Evolutionary conservation across 306 rosid species (phyloP), one percentile per base, ranked within the genome.

Genomic region (Glycine tomentella): DNA sequence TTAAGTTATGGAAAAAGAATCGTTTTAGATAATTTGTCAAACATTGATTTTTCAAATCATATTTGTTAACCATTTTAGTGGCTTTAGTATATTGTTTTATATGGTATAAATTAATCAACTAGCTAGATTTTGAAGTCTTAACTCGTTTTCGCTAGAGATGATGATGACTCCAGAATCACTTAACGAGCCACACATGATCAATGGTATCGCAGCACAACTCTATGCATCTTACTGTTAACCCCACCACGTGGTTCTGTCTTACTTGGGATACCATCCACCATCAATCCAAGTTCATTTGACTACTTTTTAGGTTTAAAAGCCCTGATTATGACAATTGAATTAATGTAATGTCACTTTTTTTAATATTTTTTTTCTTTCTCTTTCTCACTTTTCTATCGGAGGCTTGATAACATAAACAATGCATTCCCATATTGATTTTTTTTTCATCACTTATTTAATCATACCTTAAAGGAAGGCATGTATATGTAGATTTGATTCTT

Each of bases 191-290:
- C n/a, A n/a, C 31, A 25, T 25, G 31, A 25, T 25, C 31, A 25
- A 25, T 25, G 31, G 31, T 25, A 25, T 25, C 31, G 31, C 31
- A 25, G 31, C 31, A 25, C 31, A 25, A 25, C 31, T 25, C 31
- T 40, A 34, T 8, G n/a, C 12, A 67, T 58, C 49, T 25, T 51
- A 31, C 8, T 52, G 2, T 48, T 70, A 77, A 72, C 59, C 63
- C 75, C 75, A 71, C 52, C 82, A 77, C 62, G 75, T 83, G 75
- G 38, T 77, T 83, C 52, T 71, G 48, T 83, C 53, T 71, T 77
- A 34, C 74, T 31, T 77, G 82, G 75, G 79, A 83, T 77, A 12
- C 82, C 86, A 71, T 77, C n/a, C 74, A 72, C 82, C 82, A 63
- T 62, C 81, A 72, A 77, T 72, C 51, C 38, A 81, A 76, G 3